Conservation (phyloP, 179 eudicot genomes). For the Silene noctiflora region DNA sequence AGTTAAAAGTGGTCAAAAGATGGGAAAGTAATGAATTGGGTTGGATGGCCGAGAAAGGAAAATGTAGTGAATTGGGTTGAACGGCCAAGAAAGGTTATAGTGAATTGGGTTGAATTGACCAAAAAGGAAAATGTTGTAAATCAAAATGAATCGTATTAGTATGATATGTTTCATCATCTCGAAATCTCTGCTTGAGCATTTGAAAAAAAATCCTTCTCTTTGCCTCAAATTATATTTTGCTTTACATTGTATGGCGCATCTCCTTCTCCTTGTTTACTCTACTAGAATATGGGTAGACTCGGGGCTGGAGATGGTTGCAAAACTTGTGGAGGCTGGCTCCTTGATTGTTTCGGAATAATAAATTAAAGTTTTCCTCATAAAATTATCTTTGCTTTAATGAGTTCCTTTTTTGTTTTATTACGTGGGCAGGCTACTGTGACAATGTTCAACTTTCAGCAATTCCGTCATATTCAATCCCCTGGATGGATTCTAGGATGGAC, state of each 20-base stretch:
- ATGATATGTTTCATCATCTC: background rate
- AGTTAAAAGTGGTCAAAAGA: no score
- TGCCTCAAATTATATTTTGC: background rate
- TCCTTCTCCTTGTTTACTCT: no score
- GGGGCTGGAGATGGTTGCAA: no score
- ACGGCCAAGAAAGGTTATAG: background rate
- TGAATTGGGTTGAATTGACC: background rate
- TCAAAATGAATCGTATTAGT: no score
- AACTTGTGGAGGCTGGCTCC: no score
- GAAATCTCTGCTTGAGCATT: background rate
- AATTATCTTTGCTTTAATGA: background rate
- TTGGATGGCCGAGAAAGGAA: background rate
- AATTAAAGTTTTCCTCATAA: no score
- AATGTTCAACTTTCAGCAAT: slow-evolving; percentile 39
- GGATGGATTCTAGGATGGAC: slow-evolving; percentile 63
- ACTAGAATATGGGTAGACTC: no score
- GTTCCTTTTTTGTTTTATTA: background rate
- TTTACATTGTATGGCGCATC: no score
- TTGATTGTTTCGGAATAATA: no score
- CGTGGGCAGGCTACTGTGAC: slow-evolving; percentile 23
- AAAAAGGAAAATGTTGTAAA: background rate
- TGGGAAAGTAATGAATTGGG: no score
- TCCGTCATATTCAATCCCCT: slow-evolving; percentile 20
- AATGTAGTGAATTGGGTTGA: background rate
- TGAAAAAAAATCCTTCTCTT: background rate